A percentile compares a stretch with the other conserved stretches of the same genome.
Conservation (phyloP, 306 rosid genomes). For the Prunus mongolica region DNA sequence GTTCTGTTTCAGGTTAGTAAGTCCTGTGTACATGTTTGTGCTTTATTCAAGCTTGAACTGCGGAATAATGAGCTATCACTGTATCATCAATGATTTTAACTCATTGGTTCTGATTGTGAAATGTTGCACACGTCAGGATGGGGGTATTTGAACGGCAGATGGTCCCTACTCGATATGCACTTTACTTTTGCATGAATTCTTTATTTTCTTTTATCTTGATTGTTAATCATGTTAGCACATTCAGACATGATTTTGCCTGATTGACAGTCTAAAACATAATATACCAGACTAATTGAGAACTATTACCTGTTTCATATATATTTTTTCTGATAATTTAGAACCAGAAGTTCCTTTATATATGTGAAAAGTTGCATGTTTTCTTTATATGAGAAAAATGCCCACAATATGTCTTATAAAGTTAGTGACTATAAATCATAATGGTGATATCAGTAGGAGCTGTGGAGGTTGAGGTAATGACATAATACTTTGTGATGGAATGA, state of each 20-base stretch:
- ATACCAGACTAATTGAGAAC: background rate
- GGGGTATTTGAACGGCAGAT: background rate
- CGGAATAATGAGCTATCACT: background rate
- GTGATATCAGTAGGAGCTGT: too few relatives aligned
- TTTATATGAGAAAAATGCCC: background rate
- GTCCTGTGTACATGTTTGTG: background rate
- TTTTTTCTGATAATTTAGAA: background rate
- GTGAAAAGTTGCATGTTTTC: background rate
- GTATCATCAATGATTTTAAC: background rate
- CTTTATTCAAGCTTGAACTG: background rate
- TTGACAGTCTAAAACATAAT: too few relatives aligned
- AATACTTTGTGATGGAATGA: too few relatives aligned
- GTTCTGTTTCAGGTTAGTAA: slow-evolving; percentile 54
- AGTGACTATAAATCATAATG: too few relatives aligned
- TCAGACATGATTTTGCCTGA: too few relatives aligned
- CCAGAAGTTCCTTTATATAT: background rate
- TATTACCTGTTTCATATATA: background rate
- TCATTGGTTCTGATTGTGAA: background rate
- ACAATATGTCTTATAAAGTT: too few relatives aligned
- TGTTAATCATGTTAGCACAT: background rate
- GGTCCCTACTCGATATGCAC: background rate
- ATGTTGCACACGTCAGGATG: background rate
- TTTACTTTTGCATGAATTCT: background rate
- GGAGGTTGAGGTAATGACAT: too few relatives aligned
- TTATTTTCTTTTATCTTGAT: background rate